Evolutionary conservation across 352 stramenopile genomes (phyloP).

Genomic region (Phytophthora syringae): DNA sequence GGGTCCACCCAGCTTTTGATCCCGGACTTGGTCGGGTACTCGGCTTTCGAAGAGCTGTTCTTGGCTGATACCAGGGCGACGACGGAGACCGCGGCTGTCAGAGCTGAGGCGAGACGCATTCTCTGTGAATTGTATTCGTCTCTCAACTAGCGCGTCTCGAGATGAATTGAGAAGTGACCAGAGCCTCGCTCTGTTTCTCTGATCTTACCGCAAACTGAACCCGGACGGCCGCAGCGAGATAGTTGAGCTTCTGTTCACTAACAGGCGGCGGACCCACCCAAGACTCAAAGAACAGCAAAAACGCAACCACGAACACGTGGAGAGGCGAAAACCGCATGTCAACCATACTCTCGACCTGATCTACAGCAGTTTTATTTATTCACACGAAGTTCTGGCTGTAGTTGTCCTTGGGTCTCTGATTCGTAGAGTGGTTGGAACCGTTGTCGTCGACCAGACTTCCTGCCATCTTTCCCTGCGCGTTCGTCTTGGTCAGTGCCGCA

Average conservation of each 20-base stretch:
- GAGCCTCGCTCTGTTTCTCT: background rate
- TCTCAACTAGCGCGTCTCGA: background rate
- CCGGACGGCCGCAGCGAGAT: slow-evolving; percentile 12
- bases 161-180: slow-evolving; percentile 25
- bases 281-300: slow-evolving; percentile 20
- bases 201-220: slow-evolving; percentile 11
- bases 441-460: slow-evolving; percentile 28
- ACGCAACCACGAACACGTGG: slow-evolving; percentile 22
- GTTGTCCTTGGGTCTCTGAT: slow-evolving; percentile 46
- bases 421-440: slow-evolving; percentile 14
- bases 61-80: slow-evolving; percentile 13
- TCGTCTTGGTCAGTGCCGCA: slow-evolving; percentile 32
- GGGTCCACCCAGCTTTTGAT: slow-evolving; percentile 62
- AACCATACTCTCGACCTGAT: slow-evolving; percentile 15
- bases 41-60: slow-evolving; percentile 11
- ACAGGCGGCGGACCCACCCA: too few relatives aligned
- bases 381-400: slow-evolving; percentile 76
- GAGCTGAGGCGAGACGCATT: slow-evolving; percentile 21
- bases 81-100: background rate
- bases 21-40: slow-evolving; percentile 57
- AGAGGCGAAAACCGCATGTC: slow-evolving; percentile 24
- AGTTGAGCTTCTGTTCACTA: slow-evolving; percentile 14
- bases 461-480: slow-evolving; percentile 35
- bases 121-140: slow-evolving; percentile 9
- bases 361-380: slow-evolving; percentile 33